These are phyloP conservation scores for Oryza brachyantha DNA, from an alignment of 176 grass and related monocot species.

Conservation along the genomic window DNA sequence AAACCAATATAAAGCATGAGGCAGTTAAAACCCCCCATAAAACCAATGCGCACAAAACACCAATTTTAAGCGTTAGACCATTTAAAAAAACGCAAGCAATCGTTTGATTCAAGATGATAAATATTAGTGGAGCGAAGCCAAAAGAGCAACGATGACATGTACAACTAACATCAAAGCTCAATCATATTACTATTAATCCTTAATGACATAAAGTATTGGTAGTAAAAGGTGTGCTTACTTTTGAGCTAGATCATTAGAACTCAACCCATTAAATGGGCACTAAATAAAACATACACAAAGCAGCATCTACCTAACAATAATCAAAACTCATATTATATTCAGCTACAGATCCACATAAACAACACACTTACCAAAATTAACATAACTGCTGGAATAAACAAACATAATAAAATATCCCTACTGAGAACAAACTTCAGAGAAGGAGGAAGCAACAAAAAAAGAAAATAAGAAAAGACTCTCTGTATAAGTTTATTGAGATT, in stretches of 20 bases:
- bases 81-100: not conserved
- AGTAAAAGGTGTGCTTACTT: not conserved
- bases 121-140: not conserved
- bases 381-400: not conserved
- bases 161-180: conserved; percentile 1
- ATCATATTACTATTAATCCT: not conserved
- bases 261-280: not conserved
- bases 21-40: not conserved
- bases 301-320: not conserved
- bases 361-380: not conserved
- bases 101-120: not conserved
- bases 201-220: not conserved
- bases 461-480: not conserved
- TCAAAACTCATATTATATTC: not conserved
- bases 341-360: not conserved
- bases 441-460: not conserved
- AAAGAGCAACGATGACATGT: not conserved
- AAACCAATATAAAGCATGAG: not conserved
- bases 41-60: not conserved
- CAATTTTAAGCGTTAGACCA: not conserved
- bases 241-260: not conserved
- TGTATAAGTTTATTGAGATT: not conserved
- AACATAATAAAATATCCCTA: not conserved
- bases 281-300: not conserved
- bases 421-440: not conserved